These are phyloP conservation scores for Flaveria linearis DNA, from an alignment of 129 eudicot genomes.

Conservation along the genomic window DNA sequence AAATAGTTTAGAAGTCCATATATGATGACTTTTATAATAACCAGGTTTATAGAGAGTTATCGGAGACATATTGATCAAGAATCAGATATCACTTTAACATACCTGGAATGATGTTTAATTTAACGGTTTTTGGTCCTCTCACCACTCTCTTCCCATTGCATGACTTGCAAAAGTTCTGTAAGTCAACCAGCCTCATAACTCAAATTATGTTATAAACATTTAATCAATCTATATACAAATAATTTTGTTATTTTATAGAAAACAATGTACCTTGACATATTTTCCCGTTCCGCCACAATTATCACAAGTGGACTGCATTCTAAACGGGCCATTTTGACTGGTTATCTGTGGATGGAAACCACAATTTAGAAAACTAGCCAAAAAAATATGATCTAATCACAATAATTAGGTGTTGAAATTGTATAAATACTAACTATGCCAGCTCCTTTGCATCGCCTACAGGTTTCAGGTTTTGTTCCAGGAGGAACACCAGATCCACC, in stretches of 20 bases:
- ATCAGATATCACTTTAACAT: background rate
- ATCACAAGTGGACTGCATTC: conserved; percentile 57
- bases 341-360: conserved; percentile 41
- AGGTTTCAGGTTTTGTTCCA: conserved; percentile 90
- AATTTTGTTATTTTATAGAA: background rate
- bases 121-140: conserved; percentile 67
- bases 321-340: conserved; percentile 56
- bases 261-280: conserved; percentile 56
- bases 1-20: background rate
- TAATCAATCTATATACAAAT: background rate
- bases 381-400: background rate
- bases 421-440: conserved; percentile 60
- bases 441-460: conserved; percentile 81
- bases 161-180: conserved; percentile 68
- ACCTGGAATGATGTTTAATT: conserved; percentile 80
- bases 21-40: background rate
- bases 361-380: background rate
- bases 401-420: background rate
- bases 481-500: conserved; percentile 96
- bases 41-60: background rate
- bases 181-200: conserved; percentile 21
- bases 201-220: conserved; percentile 16
- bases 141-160: conserved; percentile 68
- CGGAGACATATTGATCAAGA: background rate
- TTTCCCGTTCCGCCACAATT: conserved; percentile 79